phyloP scores from a whole-genome alignment of 768 basidiomycete species.

The Pisolithus microcarpus region DNA sequence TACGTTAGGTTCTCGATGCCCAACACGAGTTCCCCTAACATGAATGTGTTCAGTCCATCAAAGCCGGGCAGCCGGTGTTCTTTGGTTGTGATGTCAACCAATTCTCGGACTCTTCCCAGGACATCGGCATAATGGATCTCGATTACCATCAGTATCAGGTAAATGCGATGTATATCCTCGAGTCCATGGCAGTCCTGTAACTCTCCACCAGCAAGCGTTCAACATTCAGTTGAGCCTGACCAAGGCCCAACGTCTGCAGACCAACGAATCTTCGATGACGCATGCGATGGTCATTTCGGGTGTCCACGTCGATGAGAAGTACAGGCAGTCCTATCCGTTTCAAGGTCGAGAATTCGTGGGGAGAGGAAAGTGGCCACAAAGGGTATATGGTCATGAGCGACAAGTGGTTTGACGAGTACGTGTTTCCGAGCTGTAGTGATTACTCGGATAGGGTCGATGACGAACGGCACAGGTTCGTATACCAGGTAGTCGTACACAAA shows the following conservation, averaged over 20 bases:
- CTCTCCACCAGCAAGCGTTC: constrained; percentile 57
- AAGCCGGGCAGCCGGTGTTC: constrained; percentile 85
- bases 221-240: constrained; percentile 71
- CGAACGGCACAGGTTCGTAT: constrained; percentile 57
- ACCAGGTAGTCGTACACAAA: constrained; percentile 87
- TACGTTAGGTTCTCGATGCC: constrained; percentile 14
- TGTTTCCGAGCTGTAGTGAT: constrained; percentile 6
- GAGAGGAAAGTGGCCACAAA: constrained; percentile 64
- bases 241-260: constrained; percentile 80
- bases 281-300: constrained; percentile 86
- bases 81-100: constrained; percentile 97
- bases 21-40: neutral
- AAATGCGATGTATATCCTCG: neutral
- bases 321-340: constrained; percentile 76
- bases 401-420: constrained; percentile 86
- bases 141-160: constrained; percentile 79
- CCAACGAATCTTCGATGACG: constrained; percentile 85
- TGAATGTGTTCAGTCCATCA: constrained; percentile 50
- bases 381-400: constrained; percentile 93
- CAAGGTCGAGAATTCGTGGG: constrained; percentile 98
- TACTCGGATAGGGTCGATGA: constrained; percentile 2
- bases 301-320: constrained; percentile 72
- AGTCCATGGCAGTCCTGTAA: too few species aligned
- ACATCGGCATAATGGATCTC: constrained; percentile 79
- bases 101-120: constrained; percentile 52